A percentile compares a stretch with the other conserved stretches of the same genome.
These are phyloP conservation scores for Ogataea henricii DNA, from an alignment of 805 yeast genomes.

Conservation along the genomic window DNA sequence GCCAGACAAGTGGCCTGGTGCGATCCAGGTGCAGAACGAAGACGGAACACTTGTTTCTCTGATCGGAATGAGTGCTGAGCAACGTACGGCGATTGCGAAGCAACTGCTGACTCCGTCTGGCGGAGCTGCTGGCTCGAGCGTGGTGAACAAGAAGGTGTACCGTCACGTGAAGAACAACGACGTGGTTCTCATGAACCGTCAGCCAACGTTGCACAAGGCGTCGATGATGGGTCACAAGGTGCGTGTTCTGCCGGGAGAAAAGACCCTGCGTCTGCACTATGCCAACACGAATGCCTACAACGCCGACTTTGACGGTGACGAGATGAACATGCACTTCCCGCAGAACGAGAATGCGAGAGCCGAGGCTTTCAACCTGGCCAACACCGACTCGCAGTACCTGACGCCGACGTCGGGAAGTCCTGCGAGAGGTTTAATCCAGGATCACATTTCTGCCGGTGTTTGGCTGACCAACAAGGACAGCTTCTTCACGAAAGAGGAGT, in stretches of 20 bases:
- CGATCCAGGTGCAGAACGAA: slow-evolving; percentile 92
- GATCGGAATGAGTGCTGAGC: slow-evolving; percentile 88
- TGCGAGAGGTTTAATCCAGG: slow-evolving; percentile 97
- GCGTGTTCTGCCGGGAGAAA: slow-evolving; percentile 94
- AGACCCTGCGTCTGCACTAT: slow-evolving; percentile 93
- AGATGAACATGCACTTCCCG: slow-evolving; percentile 99
- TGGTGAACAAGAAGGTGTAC: slow-evolving; percentile 86
- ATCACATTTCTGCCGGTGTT: slow-evolving; percentile 98
- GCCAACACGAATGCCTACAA: slow-evolving; percentile 99
- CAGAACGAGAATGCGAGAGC: slow-evolving; percentile 97
- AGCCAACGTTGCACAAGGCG: slow-evolving; percentile 98
- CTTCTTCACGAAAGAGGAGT: slow-evolving; percentile 85
- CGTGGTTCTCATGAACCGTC: slow-evolving; percentile 97
- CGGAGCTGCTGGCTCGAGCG: slow-evolving; percentile 56
- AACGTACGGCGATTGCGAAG: slow-evolving; percentile 91
- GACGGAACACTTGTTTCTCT: slow-evolving; percentile 84
- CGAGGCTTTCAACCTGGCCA: slow-evolving; percentile 92
- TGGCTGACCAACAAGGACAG: slow-evolving; percentile 95
- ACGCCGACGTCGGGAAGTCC: slow-evolving; percentile 99
- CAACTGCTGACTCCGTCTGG: slow-evolving; percentile 85
- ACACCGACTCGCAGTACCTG: slow-evolving; percentile 95
- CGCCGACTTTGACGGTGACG: slow-evolving; percentile 99
- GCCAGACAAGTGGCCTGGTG: slow-evolving; percentile 99
- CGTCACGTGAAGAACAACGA: slow-evolving; percentile 95
- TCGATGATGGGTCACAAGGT: slow-evolving; percentile 99